Base-by-base conservation (phyloP, 306 rosid species). In the Medicago ruthenica region DNA sequence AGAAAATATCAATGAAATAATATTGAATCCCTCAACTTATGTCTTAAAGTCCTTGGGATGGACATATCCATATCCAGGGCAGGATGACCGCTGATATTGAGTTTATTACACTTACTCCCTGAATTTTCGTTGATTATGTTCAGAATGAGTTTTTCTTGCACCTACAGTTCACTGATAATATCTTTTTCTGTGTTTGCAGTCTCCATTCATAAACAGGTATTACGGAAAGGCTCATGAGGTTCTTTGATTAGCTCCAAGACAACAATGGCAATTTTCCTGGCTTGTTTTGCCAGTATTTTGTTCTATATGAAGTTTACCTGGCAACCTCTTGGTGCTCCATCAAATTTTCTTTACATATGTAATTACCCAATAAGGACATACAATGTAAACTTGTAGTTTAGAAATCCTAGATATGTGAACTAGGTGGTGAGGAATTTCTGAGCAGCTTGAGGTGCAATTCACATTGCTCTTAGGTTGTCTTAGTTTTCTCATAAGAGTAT, bases 161-260 rank as follows among this genome's bases (percentile, higher is more conserved):
- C 67, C 14, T 48, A 48, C 40, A 24, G 15, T 57, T 12, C 34
- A 44, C 62, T 21, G 34, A 53, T 8, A 11, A 5, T 14, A 6
- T 60, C 17, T 8, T 77, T 54, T 10, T 73, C n/a, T 62, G 55
- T 81, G 27, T 60, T 66, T 80, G 88, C 89, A 92, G 96, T 89
- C 93, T 41, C 86, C 85, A 37, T 92, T 90, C 74, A 92, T 92
- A 70, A 92, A 92, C 85, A 84, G 97, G 88, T 92, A 90, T 70
- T 90, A 88, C 1, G 97, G 97, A 67, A 92, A 87, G 83, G 97
- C 96, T 81, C 97, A 92, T 5, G 92, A 88, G 82, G 82, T 92
- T 76, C 89, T 92, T 77, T 88, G 83, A 92, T 77, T 60, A 69
- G 69, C 21, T 67, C 40, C 69, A 42, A 20, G 55, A n/a, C 48